Percentiles rank a stretch among this genome's conserved stretches.
phyloP scores from a whole-genome alignment of 768 basidiomycete genomes.

The Chalciporus chontae region DNA sequence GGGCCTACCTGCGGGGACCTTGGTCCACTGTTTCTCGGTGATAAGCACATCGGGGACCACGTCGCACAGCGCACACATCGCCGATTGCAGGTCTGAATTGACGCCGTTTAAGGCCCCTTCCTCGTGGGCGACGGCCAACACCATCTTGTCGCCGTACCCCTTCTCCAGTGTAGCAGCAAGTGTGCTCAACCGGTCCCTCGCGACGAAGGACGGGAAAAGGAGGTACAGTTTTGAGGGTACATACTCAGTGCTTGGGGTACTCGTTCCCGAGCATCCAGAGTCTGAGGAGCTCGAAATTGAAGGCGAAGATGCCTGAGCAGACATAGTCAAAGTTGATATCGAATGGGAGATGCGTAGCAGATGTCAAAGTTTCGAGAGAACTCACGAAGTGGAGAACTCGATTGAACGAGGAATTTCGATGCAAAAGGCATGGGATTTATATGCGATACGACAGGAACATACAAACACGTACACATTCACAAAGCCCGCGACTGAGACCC shows the following conservation, averaged over 20 bases:
- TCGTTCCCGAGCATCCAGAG: constrained; percentile 15
- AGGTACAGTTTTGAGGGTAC: constrained; percentile 18
- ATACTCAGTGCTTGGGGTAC: constrained; percentile 27
- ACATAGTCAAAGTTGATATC: constrained; percentile 12
- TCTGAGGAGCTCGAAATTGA: constrained; percentile 12
- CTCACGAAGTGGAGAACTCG: not conserved
- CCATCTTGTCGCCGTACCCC: constrained; percentile 26
- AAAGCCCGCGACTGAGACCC: not conserved
- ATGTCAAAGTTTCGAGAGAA: not conserved
- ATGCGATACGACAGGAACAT: constrained; percentile 5
- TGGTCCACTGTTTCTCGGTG: constrained; percentile 12
- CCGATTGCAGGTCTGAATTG: constrained; percentile 7
- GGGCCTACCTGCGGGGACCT: constrained; percentile 20
- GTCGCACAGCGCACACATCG: constrained; percentile 9
- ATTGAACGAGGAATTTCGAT: not conserved
- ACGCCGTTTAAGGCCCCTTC: not conserved
- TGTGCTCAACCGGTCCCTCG: constrained; percentile 5
- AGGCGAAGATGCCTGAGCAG: constrained; percentile 7
- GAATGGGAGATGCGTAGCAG: too few species aligned
- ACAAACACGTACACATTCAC: constrained; percentile 23
- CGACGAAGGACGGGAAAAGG: constrained; percentile 19
- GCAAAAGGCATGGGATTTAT: constrained; percentile 23
- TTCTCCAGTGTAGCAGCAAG: constrained; percentile 24
- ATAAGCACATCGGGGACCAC: constrained; percentile 9
- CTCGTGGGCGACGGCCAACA: constrained; percentile 21